These are phyloP conservation scores for Phyllostachys edulis DNA, from an alignment of 176 grass and related monocot genomes.

Conservation along the genomic window DNA sequence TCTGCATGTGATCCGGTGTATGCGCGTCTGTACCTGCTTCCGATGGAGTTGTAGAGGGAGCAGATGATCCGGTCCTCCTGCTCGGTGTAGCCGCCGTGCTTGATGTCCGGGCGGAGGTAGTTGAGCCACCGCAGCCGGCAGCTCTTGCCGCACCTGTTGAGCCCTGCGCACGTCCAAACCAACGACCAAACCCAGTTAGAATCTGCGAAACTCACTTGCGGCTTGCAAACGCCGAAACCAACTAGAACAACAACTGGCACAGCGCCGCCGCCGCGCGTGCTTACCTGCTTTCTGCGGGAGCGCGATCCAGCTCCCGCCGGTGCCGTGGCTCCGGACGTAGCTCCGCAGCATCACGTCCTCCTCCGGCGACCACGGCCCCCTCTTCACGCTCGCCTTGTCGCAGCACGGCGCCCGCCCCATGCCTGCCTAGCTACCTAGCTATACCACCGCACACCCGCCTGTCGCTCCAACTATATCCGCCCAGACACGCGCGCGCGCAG, in stretches of 20 bases:
- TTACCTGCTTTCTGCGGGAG: constrained; percentile 93
- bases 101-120: constrained; percentile 91
- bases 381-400: constrained; percentile 85
- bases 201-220: neutral
- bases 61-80: constrained; percentile 79
- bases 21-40: constrained; percentile 46
- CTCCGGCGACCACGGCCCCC: constrained; percentile 89
- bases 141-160: constrained; percentile 95
- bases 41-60: constrained; percentile 66
- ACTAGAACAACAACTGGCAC: neutral
- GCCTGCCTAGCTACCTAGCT: neutral
- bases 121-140: constrained; percentile 93
- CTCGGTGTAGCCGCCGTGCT: constrained; percentile 87
- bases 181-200: neutral
- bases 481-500: neutral
- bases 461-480: neutral
- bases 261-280: too few species aligned
- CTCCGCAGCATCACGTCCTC: constrained; percentile 75
- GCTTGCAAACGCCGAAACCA: neutral
- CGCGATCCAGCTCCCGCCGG: constrained; percentile 87
- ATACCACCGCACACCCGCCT: neutral
- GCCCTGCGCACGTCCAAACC: constrained; percentile 25
- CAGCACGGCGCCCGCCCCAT: constrained; percentile 97
- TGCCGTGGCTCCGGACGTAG: constrained; percentile 66
- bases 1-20: neutral